Percentiles rank a stretch among this genome's conserved stretches.
Evolutionary conservation across 345 rosid species (phyloP).

Genomic region (Aurinia saxatilis): DNA sequence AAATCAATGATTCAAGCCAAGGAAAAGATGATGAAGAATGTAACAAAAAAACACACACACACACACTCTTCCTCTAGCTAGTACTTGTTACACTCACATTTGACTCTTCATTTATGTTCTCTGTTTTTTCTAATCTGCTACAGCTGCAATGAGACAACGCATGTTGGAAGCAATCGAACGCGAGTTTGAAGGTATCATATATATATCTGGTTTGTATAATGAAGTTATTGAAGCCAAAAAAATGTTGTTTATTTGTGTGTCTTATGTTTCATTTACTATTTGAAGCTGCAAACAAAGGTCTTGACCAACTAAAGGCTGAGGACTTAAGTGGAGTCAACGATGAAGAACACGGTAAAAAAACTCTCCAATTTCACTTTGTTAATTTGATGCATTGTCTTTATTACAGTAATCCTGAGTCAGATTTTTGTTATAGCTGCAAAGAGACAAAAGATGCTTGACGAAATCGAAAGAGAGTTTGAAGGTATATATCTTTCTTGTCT

Average conservation of each 20-base stretch:
- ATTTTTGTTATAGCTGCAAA: slow-evolving; percentile 11
- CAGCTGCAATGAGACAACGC: slow-evolving; percentile 26
- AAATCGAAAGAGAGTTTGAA: slow-evolving; percentile 27
- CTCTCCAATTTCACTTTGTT: not conserved
- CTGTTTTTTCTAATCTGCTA: not conserved
- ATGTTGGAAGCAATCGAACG: slow-evolving; percentile 31
- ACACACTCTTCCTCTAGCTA: too few species aligned
- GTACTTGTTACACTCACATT: not conserved
- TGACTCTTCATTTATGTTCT: not conserved
- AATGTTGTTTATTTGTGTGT: too few species aligned
- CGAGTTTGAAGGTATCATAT: slow-evolving; percentile 19
- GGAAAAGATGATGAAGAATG: slow-evolving; percentile 21
- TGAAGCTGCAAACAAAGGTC: slow-evolving; percentile 27
- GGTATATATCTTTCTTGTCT: too few species aligned
- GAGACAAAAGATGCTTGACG: slow-evolving; percentile 26
- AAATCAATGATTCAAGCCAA: slow-evolving; percentile 17
- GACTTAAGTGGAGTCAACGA: slow-evolving; percentile 17
- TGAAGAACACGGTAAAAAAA: slow-evolving; percentile 23
- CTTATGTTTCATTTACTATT: not conserved
- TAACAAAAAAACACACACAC: too few species aligned
- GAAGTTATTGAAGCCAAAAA: too few species aligned
- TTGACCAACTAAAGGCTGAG: slow-evolving; percentile 26
- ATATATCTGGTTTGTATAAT: not conserved
- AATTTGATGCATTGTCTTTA: not conserved
- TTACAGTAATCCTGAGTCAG: not conserved